These are phyloP conservation scores for Phaeomoniella chlamydospora DNA, from an alignment of 2,329 filamentous ascomycete genomes.

Conservation along the genomic window DNA sequence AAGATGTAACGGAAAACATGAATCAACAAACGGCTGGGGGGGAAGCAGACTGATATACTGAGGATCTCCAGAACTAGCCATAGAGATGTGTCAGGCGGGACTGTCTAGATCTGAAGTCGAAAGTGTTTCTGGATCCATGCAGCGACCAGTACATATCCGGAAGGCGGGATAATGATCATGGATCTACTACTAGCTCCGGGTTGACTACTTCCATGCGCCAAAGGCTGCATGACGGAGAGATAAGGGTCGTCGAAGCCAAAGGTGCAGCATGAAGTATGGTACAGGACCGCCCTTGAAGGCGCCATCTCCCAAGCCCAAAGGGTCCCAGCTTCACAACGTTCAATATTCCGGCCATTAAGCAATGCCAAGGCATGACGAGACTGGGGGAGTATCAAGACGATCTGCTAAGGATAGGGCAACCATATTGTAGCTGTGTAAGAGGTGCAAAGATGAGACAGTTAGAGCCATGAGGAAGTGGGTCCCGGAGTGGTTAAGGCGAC, in stretches of 20 bases:
- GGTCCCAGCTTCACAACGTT: background rate
- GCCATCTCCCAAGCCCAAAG: background rate
- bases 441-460: background rate
- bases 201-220: background rate
- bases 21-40: conserved; percentile 2
- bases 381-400: background rate
- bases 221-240: background rate
- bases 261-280: too few species aligned
- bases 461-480: background rate
- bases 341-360: too few species aligned
- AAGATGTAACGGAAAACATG: conserved; percentile 12
- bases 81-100: conserved; percentile 6
- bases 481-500: too few species aligned
- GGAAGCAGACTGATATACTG: conserved; percentile 1
- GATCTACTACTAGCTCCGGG: background rate
- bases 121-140: conserved; percentile 9
- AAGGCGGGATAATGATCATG: background rate
- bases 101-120: conserved; percentile 6
- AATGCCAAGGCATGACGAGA: background rate
- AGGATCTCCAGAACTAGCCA: conserved; percentile 5
- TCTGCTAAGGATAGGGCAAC: background rate
- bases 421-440: background rate
- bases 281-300: background rate
- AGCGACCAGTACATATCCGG: background rate
- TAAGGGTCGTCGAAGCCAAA: background rate